Base-by-base conservation (phyloP, 768 basidiomycete species). In the Rhodotorula taiwanensis region DNA sequence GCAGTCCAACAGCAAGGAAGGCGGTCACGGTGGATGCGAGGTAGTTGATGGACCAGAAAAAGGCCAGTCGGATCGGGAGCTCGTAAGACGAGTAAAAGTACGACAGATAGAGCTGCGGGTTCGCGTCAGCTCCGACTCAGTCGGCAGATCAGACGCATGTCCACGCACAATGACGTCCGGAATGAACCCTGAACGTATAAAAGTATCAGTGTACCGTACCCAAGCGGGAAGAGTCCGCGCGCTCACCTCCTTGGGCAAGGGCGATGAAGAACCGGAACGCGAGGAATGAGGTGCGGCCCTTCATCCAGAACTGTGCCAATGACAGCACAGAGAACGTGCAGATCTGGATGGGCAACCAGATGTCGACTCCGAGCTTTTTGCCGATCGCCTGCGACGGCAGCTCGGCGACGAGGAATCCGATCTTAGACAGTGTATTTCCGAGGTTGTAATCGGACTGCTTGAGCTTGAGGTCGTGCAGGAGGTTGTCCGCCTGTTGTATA, bases 371-470 rank as follows among this genome's bases (percentile, higher is more conserved):
- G n/a, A 76, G 44, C 27, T 65, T 64, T 53, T 76, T 76, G 43
- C 67, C 69, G 43, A 76, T 60, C 52, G 74, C 61, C 45, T 75
- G 74, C 2, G 72, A 73, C 4, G 74, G 74, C 2, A 76, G 60
- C 47, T 74, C 74, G 8, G 73, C 72, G 18, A 67, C 20, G 11
- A 59, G 60, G 50, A 69, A 48, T 21, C 39, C 36, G 20, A 55
- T 57, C 33, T 51, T 51, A 5, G 52, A 52, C 13, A 76, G 58
- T 0, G 76, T 76, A 54, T 74, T 72, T 18, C 76, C 76, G 13
- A 75, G 57, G 52, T 76, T 76, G 62, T 75, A 77, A 41, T 75
- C 75, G n/a, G 67, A 71, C 47, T 74, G 72, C 28, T 75, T 72
- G 21, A 77, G 39, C 4, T 62, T 55, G 27, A 76, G 55, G 42